phyloP scores from a whole-genome alignment of 2,329 filamentous ascomycete genomes.

The Diaporthe sp. region DNA sequence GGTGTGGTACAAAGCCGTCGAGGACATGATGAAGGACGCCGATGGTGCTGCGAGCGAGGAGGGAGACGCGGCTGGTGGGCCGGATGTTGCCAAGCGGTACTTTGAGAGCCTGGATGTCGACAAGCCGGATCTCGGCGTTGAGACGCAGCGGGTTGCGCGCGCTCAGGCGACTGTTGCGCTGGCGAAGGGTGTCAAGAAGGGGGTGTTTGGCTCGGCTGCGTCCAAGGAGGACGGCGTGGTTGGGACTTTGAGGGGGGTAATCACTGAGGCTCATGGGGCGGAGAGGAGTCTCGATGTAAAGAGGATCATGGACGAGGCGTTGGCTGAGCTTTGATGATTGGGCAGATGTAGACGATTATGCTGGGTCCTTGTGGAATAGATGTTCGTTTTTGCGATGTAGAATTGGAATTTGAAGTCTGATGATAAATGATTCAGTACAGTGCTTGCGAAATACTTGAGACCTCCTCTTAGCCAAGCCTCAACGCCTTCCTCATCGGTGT shows the following conservation, averaged over 20 bases:
- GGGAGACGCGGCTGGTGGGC: conserved; percentile 42
- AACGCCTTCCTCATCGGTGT: not conserved
- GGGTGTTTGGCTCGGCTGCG: conserved; percentile 55
- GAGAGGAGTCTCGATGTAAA: conserved; percentile 54
- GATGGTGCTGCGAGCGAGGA: conserved; percentile 31
- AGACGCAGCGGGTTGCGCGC: conserved; percentile 64
- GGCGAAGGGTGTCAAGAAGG: conserved; percentile 57
- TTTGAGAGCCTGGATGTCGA: conserved; percentile 63
- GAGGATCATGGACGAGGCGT: conserved; percentile 47
- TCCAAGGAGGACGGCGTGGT: conserved; percentile 38
- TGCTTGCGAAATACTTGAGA: no score
- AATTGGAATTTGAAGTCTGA: not conserved
- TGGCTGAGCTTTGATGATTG: conserved; percentile 27
- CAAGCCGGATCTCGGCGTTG: conserved; percentile 62
- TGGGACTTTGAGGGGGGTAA: conserved; percentile 53
- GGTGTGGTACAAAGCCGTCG: conserved; percentile 66
- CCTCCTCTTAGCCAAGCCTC: not conserved
- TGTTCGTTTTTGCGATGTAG: not conserved
- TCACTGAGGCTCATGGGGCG: conserved; percentile 57
- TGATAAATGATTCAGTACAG: no score
- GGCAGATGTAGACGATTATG: not conserved
- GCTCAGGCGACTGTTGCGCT: conserved; percentile 61
- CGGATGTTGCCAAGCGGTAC: conserved; percentile 53
- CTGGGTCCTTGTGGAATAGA: not conserved
- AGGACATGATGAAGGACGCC: conserved; percentile 62